phyloP scores from a whole-genome alignment of 2,329 filamentous ascomycete genomes.

The Cercospora beticola region DNA sequence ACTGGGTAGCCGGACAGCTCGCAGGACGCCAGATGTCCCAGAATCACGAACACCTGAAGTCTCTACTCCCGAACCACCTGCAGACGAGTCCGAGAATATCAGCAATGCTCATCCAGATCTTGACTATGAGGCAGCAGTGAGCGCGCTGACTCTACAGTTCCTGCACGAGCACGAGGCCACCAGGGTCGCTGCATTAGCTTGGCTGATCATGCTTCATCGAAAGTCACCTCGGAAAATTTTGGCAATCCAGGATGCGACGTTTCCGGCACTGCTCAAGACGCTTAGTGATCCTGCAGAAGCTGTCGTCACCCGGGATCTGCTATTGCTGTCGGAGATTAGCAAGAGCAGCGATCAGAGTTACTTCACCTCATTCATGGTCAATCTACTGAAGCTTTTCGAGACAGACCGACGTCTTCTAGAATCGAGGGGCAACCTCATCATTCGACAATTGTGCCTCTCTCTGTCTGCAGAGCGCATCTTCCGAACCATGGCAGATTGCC shows the following conservation, averaged over 20 bases:
- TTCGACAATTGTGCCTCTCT: conserved; percentile 88
- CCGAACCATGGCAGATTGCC: conserved; percentile 88
- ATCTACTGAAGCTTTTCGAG: conserved; percentile 89
- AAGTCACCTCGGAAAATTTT: conserved; percentile 87
- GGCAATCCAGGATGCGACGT: conserved; percentile 95
- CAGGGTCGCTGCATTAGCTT: conserved; percentile 86
- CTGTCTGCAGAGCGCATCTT: conserved; percentile 95
- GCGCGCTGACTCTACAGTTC: conserved; percentile 87
- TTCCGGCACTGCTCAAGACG: conserved; percentile 92
- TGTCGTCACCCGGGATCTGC: conserved; percentile 90
- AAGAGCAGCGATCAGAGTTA: conserved; percentile 96
- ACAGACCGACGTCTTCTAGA: conserved; percentile 90
- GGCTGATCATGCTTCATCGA: conserved; percentile 96
- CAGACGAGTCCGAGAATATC: conserved; percentile 19
- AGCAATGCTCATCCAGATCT: conserved; percentile 17
- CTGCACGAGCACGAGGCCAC: conserved; percentile 96
- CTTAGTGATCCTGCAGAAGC: conserved; percentile 92
- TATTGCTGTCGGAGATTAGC: conserved; percentile 92
- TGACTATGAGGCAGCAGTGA: conserved; percentile 92
- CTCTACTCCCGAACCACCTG: conserved; percentile 32
- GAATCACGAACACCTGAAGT: conserved; percentile 29
- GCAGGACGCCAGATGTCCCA: conserved; percentile 31
- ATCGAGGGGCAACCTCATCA: conserved; percentile 91
- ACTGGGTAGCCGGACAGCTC: conserved; percentile 16
- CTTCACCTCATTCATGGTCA: conserved; percentile 98